Percentiles rank a stretch among this genome's conserved stretches.
These are phyloP conservation scores for Physocladia obscura DNA, from an alignment of 192 early-diverging fungal genomes.

Conservation along the genomic window DNA sequence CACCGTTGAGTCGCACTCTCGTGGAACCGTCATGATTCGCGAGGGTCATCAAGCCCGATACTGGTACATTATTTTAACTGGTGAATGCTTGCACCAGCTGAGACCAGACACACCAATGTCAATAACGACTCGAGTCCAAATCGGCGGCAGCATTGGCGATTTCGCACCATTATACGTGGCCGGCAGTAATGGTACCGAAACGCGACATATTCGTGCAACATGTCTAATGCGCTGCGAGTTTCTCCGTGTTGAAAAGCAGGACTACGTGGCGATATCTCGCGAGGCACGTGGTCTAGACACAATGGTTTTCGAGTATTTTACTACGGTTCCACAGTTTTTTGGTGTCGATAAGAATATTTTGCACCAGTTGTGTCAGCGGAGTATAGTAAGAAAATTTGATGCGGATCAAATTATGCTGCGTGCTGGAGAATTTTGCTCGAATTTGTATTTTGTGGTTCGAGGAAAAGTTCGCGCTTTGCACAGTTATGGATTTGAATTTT, in stretches of 20 bases:
- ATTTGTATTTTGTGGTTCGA: conserved; percentile 27
- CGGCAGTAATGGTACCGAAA: neutral
- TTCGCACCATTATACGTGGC: neutral
- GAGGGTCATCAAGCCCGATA: conserved; percentile 24
- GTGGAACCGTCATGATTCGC: conserved; percentile 24
- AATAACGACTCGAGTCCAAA: conserved; percentile 5
- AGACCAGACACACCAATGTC: conserved; percentile 26
- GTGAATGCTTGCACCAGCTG: conserved; percentile 24
- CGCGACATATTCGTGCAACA: conserved; percentile 12
- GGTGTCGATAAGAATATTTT: conserved; percentile 14
- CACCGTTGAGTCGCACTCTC: conserved; percentile 22
- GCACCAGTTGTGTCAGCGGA: conserved; percentile 14
- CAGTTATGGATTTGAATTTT: conserved; percentile 1
- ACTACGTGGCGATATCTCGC: conserved; percentile 19
- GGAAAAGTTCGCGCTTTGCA: conserved; percentile 26
- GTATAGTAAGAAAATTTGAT: conserved; percentile 24
- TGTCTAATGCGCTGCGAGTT: conserved; percentile 27
- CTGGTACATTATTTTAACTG: conserved; percentile 25
- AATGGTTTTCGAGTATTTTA: conserved; percentile 25
- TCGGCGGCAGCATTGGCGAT: conserved; percentile 24
- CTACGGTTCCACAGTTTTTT: conserved; percentile 26
- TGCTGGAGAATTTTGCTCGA: conserved; percentile 28
- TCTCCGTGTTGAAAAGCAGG: conserved; percentile 23
- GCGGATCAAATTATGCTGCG: conserved; percentile 21
- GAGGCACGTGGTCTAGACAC: conserved; percentile 23